phyloP scores from a whole-genome alignment of 1,139 yeast species.

The Saccharomyces hybrid region DNA sequence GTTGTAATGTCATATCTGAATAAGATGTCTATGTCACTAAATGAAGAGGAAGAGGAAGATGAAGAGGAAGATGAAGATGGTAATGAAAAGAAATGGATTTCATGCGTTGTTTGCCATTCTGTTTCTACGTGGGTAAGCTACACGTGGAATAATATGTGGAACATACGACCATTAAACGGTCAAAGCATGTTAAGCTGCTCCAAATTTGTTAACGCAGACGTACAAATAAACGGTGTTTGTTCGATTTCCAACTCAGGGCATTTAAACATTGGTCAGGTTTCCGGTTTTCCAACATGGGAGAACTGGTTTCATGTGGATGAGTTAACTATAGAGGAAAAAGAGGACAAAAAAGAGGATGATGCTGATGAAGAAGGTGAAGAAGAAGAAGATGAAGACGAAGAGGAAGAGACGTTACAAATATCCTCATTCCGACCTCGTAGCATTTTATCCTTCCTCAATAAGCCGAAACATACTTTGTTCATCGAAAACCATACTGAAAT shows the following conservation, averaged over 20 bases:
- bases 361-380: constrained; percentile 10
- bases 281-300: constrained; percentile 14
- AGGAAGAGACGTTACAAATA: not conserved
- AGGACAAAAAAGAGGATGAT: constrained; percentile 12
- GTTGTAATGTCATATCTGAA: constrained; percentile 41
- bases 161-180: constrained; percentile 19
- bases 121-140: constrained; percentile 28
- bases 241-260: constrained; percentile 22
- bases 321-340: constrained; percentile 1
- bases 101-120: constrained; percentile 20
- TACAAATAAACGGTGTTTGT: constrained; percentile 25
- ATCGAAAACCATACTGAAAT: not conserved
- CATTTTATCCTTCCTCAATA: constrained; percentile 5
- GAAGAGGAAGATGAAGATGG: constrained; percentile 8
- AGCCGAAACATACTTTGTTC: not conserved
- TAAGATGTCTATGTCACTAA: constrained; percentile 11
- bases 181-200: constrained; percentile 11
- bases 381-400: constrained; percentile 12
- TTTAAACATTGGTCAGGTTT: constrained; percentile 25
- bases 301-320: constrained; percentile 22
- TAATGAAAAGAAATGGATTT: constrained; percentile 4
- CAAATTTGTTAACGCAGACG: constrained; percentile 19
- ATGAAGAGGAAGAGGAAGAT: constrained; percentile 16
- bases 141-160: constrained; percentile 10
- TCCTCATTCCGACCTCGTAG: not conserved